A percentile compares a stretch with the other conserved stretches of the same genome.
These are phyloP conservation scores for Argentina anserina DNA, from an alignment of 306 rosid genomes.

Conservation along the genomic window DNA sequence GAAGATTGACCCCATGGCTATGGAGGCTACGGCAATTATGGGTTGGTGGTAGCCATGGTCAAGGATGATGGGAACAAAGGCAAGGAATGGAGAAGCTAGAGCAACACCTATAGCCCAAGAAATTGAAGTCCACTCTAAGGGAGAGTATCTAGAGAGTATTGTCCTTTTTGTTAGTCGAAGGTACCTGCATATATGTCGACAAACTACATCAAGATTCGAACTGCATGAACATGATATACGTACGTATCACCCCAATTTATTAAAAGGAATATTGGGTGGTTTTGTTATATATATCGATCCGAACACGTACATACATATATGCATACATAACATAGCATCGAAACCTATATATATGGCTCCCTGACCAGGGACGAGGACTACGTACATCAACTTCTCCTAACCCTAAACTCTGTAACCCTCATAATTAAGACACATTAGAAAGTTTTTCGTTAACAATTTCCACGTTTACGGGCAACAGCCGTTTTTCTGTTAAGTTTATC, in stretches of 20 bases:
- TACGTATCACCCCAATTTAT: neutral
- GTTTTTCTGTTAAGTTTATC: no score
- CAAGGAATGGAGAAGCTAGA: constrained; percentile 60
- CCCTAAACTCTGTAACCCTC: no score
- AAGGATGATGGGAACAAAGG: constrained; percentile 52
- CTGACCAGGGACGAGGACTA: no score
- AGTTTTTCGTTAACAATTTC: no score
- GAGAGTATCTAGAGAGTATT: constrained; percentile 39
- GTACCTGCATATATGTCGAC: constrained; percentile 49
- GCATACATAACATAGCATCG: no score
- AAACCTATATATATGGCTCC: no score
- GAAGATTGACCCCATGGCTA: constrained; percentile 56
- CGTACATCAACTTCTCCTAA: no score
- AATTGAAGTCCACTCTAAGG: constrained; percentile 75
- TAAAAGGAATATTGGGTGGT: neutral
- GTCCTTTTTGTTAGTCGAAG: constrained; percentile 44
- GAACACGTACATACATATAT: no score
- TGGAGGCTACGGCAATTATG: constrained; percentile 43
- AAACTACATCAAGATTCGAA: neutral
- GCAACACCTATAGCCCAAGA: constrained; percentile 73
- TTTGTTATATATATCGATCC: neutral
- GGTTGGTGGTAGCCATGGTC: constrained; percentile 54
- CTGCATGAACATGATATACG: neutral
- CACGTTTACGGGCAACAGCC: no score
- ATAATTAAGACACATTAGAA: no score